Percentiles rank a stretch among this genome's conserved stretches.
These are phyloP conservation scores for Harrya chromipes DNA, from an alignment of 768 basidiomycete species.

Conservation along the genomic window DNA sequence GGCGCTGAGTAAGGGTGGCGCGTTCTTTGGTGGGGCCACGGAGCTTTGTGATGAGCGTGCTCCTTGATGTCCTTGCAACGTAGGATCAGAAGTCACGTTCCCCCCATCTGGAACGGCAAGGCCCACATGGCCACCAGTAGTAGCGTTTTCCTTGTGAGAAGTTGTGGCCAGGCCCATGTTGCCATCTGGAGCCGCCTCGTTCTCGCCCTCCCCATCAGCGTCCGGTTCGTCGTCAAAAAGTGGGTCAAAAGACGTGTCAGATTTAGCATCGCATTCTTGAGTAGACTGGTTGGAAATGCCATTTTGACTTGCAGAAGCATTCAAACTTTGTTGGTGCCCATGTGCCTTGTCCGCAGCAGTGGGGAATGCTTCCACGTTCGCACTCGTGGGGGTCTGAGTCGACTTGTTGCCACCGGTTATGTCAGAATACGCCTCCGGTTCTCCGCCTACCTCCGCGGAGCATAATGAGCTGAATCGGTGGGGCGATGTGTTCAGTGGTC, in stretches of 20 bases:
- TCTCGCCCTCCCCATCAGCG: conserved; percentile 46
- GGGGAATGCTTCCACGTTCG: conserved; percentile 22
- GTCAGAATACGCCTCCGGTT: conserved; percentile 17
- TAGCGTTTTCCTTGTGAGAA: conserved; percentile 14
- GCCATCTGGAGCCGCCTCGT: conserved; percentile 14
- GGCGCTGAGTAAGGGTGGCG: conserved; percentile 69
- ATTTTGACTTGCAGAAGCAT: conserved; percentile 22
- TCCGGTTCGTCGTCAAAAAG: conserved; percentile 87
- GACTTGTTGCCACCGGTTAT: conserved; percentile 10
- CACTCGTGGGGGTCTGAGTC: conserved; percentile 15
- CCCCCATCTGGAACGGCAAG: conserved; percentile 31
- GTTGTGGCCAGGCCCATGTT: conserved; percentile 14
- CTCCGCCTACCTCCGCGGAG: conserved; percentile 25
- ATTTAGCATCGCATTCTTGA: conserved; percentile 59
- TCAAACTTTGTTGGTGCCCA: conserved; percentile 13
- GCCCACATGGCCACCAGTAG: conserved; percentile 15
- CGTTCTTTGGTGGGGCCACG: conserved; percentile 65
- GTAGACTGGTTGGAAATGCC: conserved; percentile 20
- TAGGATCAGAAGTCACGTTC: conserved; percentile 18
- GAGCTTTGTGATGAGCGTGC: conserved; percentile 31
- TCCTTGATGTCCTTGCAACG: conserved; percentile 20
- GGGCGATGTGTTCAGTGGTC: conserved; percentile 51
- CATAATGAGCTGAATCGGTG: conserved; percentile 26
- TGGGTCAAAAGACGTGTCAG: conserved; percentile 82
- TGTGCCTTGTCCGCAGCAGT: conserved; percentile 19